Percentiles rank a stretch among this genome's conserved stretches.
These are phyloP conservation scores for Trichophyton mentagrophytes DNA, from an alignment of 2,329 filamentous ascomycete genomes.

Conservation along the genomic window DNA sequence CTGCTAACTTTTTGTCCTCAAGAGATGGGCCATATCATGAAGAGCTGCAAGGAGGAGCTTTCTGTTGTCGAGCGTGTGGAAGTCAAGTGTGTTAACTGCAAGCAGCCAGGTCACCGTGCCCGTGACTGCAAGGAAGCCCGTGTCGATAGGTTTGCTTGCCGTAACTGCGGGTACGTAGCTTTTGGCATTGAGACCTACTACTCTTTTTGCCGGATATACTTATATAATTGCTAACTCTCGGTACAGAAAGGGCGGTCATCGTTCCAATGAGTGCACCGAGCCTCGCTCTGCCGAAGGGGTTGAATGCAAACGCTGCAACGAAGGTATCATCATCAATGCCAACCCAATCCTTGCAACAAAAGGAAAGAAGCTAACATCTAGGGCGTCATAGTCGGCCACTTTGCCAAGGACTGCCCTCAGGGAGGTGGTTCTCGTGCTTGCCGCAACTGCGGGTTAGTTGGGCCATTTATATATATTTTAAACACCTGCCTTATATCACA, in stretches of 20 bases:
- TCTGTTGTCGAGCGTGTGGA: constrained; percentile 27
- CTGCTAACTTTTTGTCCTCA: background rate
- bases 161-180: constrained; percentile 39
- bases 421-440: constrained; percentile 26
- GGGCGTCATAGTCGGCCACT: constrained; percentile 28
- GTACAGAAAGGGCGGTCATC: constrained; percentile 32
- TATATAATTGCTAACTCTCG: constrained; percentile 4
- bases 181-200: background rate
- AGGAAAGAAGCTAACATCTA: constrained; percentile 9
- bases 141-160: constrained; percentile 33
- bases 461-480: background rate
- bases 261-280: constrained; percentile 37
- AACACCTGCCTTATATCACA: background rate
- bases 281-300: constrained; percentile 32
- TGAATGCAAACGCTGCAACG: constrained; percentile 34
- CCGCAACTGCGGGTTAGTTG: constrained; percentile 33
- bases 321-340: constrained; percentile 19
- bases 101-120: constrained; percentile 35
- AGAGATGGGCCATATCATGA: constrained; percentile 39
- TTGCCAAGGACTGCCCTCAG: constrained; percentile 36
- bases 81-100: constrained; percentile 41
- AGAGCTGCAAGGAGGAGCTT: constrained; percentile 38
- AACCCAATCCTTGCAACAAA: background rate
- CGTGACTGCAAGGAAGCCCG: constrained; percentile 35
- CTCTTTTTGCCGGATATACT: background rate